Evolutionary conservation across 306 rosid genomes (phyloP), one percentile per base, ranked within the genome.

Genomic region (Inga laurina): DNA sequence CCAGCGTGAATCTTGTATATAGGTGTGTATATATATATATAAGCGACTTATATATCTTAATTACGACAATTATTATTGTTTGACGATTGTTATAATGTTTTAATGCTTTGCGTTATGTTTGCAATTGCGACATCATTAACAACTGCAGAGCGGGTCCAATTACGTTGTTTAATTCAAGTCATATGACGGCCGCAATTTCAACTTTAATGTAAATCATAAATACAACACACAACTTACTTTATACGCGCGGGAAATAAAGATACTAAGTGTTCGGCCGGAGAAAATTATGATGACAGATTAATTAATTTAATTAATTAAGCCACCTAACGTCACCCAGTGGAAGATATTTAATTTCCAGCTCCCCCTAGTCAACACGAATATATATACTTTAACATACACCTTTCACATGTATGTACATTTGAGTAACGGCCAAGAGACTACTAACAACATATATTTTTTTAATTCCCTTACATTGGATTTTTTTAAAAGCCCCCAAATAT

Each of bases 271-370:
- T 62, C 5, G 44, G 4, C 3, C 22, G 22, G 35, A 22, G 54
- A 44, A 67, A 70, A 21, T 41, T 19, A 10, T n/a, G 75, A 22
- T 14, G 74, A 69, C 34, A 4, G 30, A 10, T 48, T n/a, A 43
- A 43, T 41, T 71, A 44, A 71, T 39, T 43, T 0, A 19, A 43
- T 21, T 11, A 21, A 21, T 49, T 49, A 49, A 49, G 37, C n/a
- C 27, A 43, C 75, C 48, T 71, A 21, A 43, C 24, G 37, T 72
- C 56, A 44, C 54, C 54, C n/a, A 44, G 32, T 70, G 52, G 30
- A 70, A 70, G 37, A 45, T 72, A 44, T 72, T 43, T 71, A 41
- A 68, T 37, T 68, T 70, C 18, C 18, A 70, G 19, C 75, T 70
- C 34, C 7, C 10, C 34, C 54, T 30, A 30, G 69, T 64, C 69